Evolutionary conservation across 148 eudicot genomes (phyloP), one percentile per base, ranked within the genome.

Genomic region (Camellia lanceoleosa): DNA sequence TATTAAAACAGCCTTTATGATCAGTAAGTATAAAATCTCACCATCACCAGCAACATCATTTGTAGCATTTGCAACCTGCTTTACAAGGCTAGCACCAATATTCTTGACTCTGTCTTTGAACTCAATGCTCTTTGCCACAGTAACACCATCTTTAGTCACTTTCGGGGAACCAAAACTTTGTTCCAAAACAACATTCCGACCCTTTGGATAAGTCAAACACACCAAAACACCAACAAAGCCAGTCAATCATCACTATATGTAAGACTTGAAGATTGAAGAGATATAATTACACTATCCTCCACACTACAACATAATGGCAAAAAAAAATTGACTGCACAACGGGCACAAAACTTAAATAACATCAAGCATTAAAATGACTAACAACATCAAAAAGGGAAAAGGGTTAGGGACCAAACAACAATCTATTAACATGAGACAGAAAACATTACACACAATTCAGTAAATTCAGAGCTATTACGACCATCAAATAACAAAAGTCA

Each of bases 21-120:
- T 3, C 5, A 60, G 51, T 16, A 66, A 23, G 59, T 7, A 55
- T 1, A 13, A 41, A 75, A 54, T 23, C 87, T 83, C 77, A 91
- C 94, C 94, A 88, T 91, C 94, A 7, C 94, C 94, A 30, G 92
- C 94, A 80, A 88, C 92, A 86, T 91, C 94, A 82, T 91, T 91
- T 4, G 94, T 91, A 16, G 94, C 94, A 84, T 91, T 91, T 54
- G 92, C 92, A 80, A 89, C 92, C 77, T 87, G 93, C 75, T 90
- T 90, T n/a, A 90, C 93, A 71, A 90, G 88, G 83, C 94, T 91
- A 30, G 94, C 94, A 81, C 94, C 94, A 68, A 89, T 59, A 71
- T 91, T 91, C 74, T 81, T 87, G 13, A 91, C 83, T 78, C 80
- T 89, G 77, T 91, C 92, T 60, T 88, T 85, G 74, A 88, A 90